phyloP scores from a whole-genome alignment of 2,329 filamentous ascomycete species.

The Paracorniculantispora psalliotae region DNA sequence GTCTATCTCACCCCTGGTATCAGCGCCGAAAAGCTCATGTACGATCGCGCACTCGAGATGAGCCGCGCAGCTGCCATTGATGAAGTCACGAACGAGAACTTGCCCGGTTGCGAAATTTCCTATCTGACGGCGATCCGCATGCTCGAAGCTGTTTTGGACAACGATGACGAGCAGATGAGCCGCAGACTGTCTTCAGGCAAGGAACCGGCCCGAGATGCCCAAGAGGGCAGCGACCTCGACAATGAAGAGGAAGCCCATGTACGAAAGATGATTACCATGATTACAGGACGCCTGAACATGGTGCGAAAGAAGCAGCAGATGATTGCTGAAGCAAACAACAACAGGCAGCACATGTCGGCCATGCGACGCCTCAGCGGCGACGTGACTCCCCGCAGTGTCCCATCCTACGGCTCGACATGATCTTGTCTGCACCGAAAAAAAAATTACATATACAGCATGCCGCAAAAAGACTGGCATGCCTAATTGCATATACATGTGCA shows the following conservation, averaged over 20 bases:
- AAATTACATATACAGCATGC: background rate
- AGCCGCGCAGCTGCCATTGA: slow-evolving; percentile 90
- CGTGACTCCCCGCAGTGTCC: slow-evolving; percentile 49
- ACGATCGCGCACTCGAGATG: slow-evolving; percentile 95
- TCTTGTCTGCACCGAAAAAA: slow-evolving; percentile 6
- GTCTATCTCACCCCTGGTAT: slow-evolving; percentile 83
- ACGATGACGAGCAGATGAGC: slow-evolving; percentile 55
- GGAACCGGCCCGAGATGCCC: slow-evolving; percentile 35
- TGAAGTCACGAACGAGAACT: slow-evolving; percentile 87
- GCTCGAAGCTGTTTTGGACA: slow-evolving; percentile 90
- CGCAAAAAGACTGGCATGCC: background rate
- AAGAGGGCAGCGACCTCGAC: slow-evolving; percentile 17
- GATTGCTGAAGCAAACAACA: slow-evolving; percentile 53
- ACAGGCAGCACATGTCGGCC: slow-evolving; percentile 38
- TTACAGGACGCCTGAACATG: slow-evolving; percentile 48
- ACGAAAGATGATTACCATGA: slow-evolving; percentile 63
- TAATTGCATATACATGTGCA: slow-evolving; percentile 10
- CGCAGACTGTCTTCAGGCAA: slow-evolving; percentile 33
- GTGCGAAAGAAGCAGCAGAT: slow-evolving; percentile 58
- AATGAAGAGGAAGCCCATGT: slow-evolving; percentile 69
- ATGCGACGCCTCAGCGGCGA: slow-evolving; percentile 51
- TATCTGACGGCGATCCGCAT: slow-evolving; percentile 92
- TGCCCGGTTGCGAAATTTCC: slow-evolving; percentile 82
- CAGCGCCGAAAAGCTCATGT: slow-evolving; percentile 96
- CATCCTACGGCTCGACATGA: slow-evolving; percentile 38